A percentile compares a stretch with the other conserved stretches of the same genome.
Evolutionary conservation across 1,284 basidiomycete species (phyloP).

Genomic region (Vanrija sp.): DNA sequence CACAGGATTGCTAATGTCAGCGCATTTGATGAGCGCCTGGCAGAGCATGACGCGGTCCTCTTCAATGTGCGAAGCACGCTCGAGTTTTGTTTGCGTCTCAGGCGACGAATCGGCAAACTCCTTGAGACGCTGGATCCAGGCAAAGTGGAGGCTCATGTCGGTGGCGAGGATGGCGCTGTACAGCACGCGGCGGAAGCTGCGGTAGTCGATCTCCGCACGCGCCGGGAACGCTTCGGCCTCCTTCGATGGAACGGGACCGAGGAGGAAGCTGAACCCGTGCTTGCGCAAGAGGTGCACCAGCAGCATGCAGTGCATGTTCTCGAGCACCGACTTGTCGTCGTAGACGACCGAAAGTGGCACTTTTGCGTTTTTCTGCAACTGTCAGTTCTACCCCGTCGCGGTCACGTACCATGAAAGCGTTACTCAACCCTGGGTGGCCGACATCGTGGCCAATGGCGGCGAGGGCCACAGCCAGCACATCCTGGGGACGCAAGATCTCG

Average conservation of each 20-base stretch:
- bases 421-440: slow-evolving; percentile 87
- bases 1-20: slow-evolving; percentile 94
- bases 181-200: slow-evolving; percentile 66
- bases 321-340: slow-evolving; percentile 80
- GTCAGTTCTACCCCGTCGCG: not conserved
- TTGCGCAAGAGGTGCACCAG: slow-evolving; percentile 75
- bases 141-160: slow-evolving; percentile 84
- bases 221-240: slow-evolving; percentile 9
- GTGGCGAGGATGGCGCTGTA: slow-evolving; percentile 79
- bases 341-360: slow-evolving; percentile 82
- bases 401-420: slow-evolving; percentile 77
- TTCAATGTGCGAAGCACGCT: slow-evolving; percentile 7
- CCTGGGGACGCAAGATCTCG: slow-evolving; percentile 59
- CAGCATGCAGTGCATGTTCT: slow-evolving; percentile 86
- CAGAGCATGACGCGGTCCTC: slow-evolving; percentile 69
- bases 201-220: slow-evolving; percentile 43
- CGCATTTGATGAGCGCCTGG: slow-evolving; percentile 88
- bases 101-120: slow-evolving; percentile 36
- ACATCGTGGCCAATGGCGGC: slow-evolving; percentile 94
- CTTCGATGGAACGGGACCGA: slow-evolving; percentile 25
- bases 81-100: too few species aligned
- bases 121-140: slow-evolving; percentile 70
- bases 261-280: slow-evolving; percentile 61
- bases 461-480: slow-evolving; percentile 76
- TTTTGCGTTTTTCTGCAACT: slow-evolving; percentile 75